Evolutionary conservation across 2,329 filamentous ascomycete species (phyloP), one percentile per base, ranked within the genome.

Genomic region (Calonectria pteridis): DNA sequence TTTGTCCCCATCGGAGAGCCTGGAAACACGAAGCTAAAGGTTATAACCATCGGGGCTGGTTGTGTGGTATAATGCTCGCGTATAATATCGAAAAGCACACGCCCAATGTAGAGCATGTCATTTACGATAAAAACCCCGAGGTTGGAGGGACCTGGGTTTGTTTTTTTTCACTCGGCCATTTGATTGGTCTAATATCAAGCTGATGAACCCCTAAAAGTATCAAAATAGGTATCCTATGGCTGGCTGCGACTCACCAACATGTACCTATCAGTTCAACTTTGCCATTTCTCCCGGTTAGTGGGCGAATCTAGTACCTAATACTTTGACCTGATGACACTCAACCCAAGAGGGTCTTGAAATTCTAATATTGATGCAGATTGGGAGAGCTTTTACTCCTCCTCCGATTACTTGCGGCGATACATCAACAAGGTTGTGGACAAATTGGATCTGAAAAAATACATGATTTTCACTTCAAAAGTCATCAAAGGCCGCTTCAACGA

Each of bases 181-280:
- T 7, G 5, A 28, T 9, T 11, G 16, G 18, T 1, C 13, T 7
- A 2, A 18, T 5, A 28, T 28, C 3, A 29, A 18, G 14, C 16
- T 51, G 49, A 51, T 6, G 4, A 28, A 51, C 6, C 1, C 2
- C 7, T 33, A 10, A 3, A 4, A 59, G 55, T 59, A 59, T 6
- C 55, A 59, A 59, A 59, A 59, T 9, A 5, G 55, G 14, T 59
- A 59, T 9, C 55, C 55, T 13, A 59, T 59, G 55, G 55, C 55
- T 26, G 55, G 55, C n/a, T 59, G 55, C n/a, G 55, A 59, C 33
- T 35, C 55, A 2, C 55, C 55, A 16, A 59, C 55, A 0, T 59
- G 55, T 18, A 59, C 55, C 13, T 59, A 59, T 35, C 55, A 59
- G 33, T 35, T 59, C 31, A 59, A 59, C n/a, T 59, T 59, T 59